Conservation (phyloP, 75 land plant genomes). For the Picea glauca region DNA sequence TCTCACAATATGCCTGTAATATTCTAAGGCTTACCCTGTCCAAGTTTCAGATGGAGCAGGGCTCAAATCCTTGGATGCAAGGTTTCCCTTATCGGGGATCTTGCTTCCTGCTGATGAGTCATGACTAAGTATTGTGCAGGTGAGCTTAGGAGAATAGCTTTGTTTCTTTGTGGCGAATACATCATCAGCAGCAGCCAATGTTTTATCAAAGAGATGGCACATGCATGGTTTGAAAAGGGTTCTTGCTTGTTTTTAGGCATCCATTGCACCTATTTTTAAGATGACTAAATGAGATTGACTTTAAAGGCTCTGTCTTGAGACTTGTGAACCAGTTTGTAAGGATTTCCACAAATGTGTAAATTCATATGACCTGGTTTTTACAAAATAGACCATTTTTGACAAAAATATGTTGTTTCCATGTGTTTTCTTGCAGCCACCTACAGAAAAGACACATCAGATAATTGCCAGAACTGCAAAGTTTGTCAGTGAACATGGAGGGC, state of each 20-base stretch:
- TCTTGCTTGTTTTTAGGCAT: slow-evolving; percentile 14
- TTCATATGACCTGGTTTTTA: slow-evolving; percentile 17
- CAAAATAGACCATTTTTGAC: slow-evolving; percentile 3
- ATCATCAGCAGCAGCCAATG: slow-evolving; percentile 11
- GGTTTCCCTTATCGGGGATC: slow-evolving; percentile 49
- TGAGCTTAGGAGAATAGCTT: slow-evolving; percentile 52
- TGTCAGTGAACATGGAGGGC: slow-evolving; percentile 87
- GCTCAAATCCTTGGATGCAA: slow-evolving; percentile 32
- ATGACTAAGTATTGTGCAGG: slow-evolving; percentile 61
- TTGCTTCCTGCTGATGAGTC: slow-evolving; percentile 47
- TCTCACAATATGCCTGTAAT: slow-evolving; percentile 23
- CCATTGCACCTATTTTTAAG: slow-evolving; percentile 7
- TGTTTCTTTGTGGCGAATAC: slow-evolving; percentile 11
- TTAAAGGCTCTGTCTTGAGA: slow-evolving; percentile 9
- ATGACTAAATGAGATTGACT: slow-evolving; percentile 4
- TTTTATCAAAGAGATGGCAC: slow-evolving; percentile 3
- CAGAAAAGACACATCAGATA: slow-evolving; percentile 86
- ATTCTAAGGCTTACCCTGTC: slow-evolving; percentile 55
- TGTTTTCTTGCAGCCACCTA: slow-evolving; percentile 66
- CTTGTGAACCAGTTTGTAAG: slow-evolving; percentile 11
- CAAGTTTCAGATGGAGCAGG: slow-evolving; percentile 71
- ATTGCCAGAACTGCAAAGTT: slow-evolving; percentile 81
- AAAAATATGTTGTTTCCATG: neutral
- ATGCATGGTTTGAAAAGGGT: slow-evolving; percentile 17
- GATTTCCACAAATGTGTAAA: slow-evolving; percentile 17